Percentiles rank a stretch among this genome's conserved stretches.
These are phyloP conservation scores for Yarrowia keelungensis DNA, from an alignment of 805 yeast genomes.

Conservation along the genomic window DNA sequence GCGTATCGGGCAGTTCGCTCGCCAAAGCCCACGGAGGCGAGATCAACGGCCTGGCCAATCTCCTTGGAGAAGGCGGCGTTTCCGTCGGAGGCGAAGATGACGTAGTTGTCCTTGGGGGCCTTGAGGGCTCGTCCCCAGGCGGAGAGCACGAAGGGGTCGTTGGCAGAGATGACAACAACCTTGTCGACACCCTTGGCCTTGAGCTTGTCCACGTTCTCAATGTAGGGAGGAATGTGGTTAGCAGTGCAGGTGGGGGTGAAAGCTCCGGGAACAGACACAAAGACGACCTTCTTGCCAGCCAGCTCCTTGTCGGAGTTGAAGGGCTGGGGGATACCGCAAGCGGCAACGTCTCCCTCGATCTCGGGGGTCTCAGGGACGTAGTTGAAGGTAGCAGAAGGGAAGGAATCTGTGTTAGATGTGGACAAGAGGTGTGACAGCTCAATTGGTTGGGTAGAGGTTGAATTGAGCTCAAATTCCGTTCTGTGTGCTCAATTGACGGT, in stretches of 20 bases:
- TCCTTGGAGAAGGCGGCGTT: conserved; percentile 63
- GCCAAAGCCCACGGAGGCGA: conserved; percentile 61
- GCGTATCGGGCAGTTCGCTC: conserved; percentile 76
- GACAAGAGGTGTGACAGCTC: too few species aligned
- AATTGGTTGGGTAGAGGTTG: background rate
- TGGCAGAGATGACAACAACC: conserved; percentile 67
- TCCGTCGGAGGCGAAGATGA: conserved; percentile 71
- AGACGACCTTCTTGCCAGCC: conserved; percentile 61
- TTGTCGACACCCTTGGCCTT: conserved; percentile 67
- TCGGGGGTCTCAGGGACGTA: conserved; percentile 51
- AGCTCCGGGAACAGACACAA: conserved; percentile 85
- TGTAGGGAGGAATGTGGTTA: conserved; percentile 73
- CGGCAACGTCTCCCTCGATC: conserved; percentile 44
- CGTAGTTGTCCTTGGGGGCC: conserved; percentile 51
- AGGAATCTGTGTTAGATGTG: conserved; percentile 30
- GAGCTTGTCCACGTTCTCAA: conserved; percentile 59
- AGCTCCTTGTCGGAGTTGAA: conserved; percentile 51
- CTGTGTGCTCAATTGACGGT: conserved; percentile 9
- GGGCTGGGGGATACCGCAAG: conserved; percentile 53
- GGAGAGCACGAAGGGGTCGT: conserved; percentile 72
- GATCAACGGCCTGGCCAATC: conserved; percentile 65
- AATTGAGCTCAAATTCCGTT: too few species aligned
- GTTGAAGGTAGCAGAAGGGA: conserved; percentile 44
- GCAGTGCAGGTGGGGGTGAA: conserved; percentile 84
- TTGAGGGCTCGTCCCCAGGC: conserved; percentile 69